Percentiles rank a stretch among this genome's conserved stretches.
Evolutionary conservation across 306 rosid species (phyloP).

Genomic region (Castanea sativa): DNA sequence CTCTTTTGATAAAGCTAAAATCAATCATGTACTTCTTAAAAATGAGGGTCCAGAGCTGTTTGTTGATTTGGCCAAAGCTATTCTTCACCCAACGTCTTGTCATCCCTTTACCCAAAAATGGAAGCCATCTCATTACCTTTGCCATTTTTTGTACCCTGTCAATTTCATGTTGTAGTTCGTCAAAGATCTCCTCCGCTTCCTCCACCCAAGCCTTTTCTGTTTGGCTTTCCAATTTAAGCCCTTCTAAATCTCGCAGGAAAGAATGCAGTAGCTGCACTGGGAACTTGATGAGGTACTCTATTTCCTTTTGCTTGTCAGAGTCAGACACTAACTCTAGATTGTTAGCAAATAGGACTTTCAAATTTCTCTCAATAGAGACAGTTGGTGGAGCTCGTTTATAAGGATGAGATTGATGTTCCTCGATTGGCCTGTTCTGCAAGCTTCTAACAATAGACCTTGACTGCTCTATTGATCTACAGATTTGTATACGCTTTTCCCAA

Average conservation of each 20-base stretch:
- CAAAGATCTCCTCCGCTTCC: constrained; percentile 13
- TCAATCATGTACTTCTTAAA: neutral
- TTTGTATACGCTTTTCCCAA: neutral
- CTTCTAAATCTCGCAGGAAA: constrained; percentile 23
- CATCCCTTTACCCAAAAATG: neutral
- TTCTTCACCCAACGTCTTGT: too few species aligned
- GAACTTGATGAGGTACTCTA: neutral
- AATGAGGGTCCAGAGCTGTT: neutral
- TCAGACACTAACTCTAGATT: neutral
- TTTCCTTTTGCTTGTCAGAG: constrained; percentile 20
- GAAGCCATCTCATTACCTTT: constrained; percentile 1
- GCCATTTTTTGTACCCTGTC: neutral
- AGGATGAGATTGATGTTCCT: constrained; percentile 7
- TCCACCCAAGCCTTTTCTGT: constrained; percentile 28
- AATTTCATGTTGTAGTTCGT: neutral
- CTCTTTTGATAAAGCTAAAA: constrained; percentile 9
- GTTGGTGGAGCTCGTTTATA: neutral
- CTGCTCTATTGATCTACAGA: constrained; percentile 17
- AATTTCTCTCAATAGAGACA: neutral
- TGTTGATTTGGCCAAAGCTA: too few species aligned
- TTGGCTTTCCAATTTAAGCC: constrained; percentile 24
- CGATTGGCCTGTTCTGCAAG: neutral
- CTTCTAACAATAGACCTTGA: constrained; percentile 16
- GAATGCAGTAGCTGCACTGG: constrained; percentile 16
- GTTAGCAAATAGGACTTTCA: neutral